Conservation (phyloP, 2,329 filamentous ascomycete genomes). For the Talaromyces sp. region DNA sequence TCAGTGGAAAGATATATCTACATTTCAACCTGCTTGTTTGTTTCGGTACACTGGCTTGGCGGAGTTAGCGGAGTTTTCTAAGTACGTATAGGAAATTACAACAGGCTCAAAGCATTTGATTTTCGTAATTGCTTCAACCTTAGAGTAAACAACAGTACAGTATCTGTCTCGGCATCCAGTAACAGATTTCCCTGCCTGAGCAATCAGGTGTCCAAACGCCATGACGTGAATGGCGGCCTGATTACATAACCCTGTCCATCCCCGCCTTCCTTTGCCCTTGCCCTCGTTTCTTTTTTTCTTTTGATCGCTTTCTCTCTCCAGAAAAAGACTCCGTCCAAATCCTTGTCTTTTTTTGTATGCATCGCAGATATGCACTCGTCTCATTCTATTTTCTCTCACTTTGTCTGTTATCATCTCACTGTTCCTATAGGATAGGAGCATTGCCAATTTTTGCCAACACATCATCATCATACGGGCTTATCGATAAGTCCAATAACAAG, state of each 20-base stretch:
- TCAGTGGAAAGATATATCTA: not conserved
- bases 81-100: not conserved
- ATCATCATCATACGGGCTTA: not conserved
- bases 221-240: slow-evolving; percentile 4
- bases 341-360: not conserved
- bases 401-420: slow-evolving; percentile 11
- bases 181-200: not conserved
- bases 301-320: not conserved
- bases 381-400: not conserved
- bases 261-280: not conserved
- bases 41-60: not conserved
- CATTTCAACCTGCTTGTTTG: not conserved
- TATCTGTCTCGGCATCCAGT: not conserved
- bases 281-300: not conserved
- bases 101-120: not conserved
- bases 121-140: not conserved
- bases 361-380: slow-evolving; percentile 11
- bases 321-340: not conserved
- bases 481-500: not conserved
- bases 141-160: not conserved
- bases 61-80: not conserved
- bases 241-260: not conserved
- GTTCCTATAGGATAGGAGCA: slow-evolving; percentile 17
- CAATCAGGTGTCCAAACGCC: not conserved
- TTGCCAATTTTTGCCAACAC: slow-evolving; percentile 10